Evolutionary conservation across 2,329 filamentous ascomycete species (phyloP), one percentile per base, ranked within the genome.

Genomic region (Ophiocordyceps sinensis): DNA sequence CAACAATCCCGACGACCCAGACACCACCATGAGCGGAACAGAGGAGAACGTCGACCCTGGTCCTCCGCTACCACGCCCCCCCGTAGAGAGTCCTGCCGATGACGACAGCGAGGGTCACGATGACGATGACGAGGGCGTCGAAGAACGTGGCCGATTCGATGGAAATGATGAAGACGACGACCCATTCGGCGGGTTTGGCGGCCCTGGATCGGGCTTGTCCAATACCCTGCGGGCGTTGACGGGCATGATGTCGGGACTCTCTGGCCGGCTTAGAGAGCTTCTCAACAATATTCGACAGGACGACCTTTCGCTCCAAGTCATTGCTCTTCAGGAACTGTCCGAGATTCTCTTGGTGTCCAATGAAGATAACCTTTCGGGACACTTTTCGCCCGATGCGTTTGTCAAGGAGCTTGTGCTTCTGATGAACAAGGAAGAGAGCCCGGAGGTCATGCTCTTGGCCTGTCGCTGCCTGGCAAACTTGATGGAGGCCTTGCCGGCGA

Each of bases 401-500:
- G 86, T 98, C 42, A 95, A 94, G 63, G 91, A 98, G 62, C 70
- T 98, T 40, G 87, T 98, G 38, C 64, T 72, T 12, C 66, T 98
- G 51, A 96, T 98, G 91, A 85, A 85, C 55, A 86, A 93, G 43
- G 86, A 94, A 52, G 87, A 93, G 57, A 95, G 94, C 51, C 85
- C 88, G 0, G 91, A 98, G 60, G 85, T 96, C 46, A 96, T 96
- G 89, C 78, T 98, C 12, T 71, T 96, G 45, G 89, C 91, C 17
- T 98, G 91, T 57, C 83, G 93, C 45, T 96, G 86, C 60, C 74
- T 98, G 52, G 91, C 91, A 44, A 96, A 98, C 58, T 63, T 98
- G 42, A 98, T 98, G 91, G 91, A 98, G 60, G 93, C 89, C 23
- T 67, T 98, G 28, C 88, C 91, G 17, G 81, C 86, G 29, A 89